phyloP scores from a whole-genome alignment of 2,329 filamentous ascomycete species.

The Aspergillus sp. region DNA sequence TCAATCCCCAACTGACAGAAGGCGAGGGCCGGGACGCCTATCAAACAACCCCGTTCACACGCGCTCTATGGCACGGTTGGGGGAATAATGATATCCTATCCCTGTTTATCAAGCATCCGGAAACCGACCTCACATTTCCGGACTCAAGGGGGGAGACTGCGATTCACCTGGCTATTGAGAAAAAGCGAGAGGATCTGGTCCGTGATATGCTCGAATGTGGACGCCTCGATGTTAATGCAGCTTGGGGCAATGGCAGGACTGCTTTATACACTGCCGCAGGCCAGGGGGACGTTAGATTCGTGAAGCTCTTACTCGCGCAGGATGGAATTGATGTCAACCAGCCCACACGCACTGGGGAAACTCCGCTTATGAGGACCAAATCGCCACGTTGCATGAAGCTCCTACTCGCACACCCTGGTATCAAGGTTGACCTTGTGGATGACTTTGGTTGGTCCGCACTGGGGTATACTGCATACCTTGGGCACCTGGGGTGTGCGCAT shows the following conservation, averaged over 20 bases:
- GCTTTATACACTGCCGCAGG: not conserved
- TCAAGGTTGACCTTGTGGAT: constrained; percentile 1
- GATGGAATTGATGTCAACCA: constrained; percentile 1
- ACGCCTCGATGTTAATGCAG: not conserved
- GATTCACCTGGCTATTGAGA: not conserved
- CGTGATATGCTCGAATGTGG: not conserved
- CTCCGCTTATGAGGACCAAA: not conserved
- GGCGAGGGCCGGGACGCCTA: not conserved
- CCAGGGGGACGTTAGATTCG: not conserved
- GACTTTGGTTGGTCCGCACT: constrained; percentile 1
- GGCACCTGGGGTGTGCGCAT: not conserved
- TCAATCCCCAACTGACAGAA: not conserved
- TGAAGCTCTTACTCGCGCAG: constrained; percentile 3
- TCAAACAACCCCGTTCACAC: not conserved
- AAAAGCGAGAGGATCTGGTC: not conserved
- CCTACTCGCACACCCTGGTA: not conserved
- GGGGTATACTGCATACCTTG: not conserved
- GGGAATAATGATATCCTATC: not conserved
- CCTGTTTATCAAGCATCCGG: not conserved
- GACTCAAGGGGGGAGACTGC: not conserved
- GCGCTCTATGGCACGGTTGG: not conserved
- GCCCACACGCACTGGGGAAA: not conserved
- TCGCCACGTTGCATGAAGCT: not conserved
- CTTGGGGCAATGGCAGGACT: not conserved
- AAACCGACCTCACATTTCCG: not conserved